Base-by-base conservation (phyloP, 1,284 basidiomycete species). In the Tilletia setariae region DNA sequence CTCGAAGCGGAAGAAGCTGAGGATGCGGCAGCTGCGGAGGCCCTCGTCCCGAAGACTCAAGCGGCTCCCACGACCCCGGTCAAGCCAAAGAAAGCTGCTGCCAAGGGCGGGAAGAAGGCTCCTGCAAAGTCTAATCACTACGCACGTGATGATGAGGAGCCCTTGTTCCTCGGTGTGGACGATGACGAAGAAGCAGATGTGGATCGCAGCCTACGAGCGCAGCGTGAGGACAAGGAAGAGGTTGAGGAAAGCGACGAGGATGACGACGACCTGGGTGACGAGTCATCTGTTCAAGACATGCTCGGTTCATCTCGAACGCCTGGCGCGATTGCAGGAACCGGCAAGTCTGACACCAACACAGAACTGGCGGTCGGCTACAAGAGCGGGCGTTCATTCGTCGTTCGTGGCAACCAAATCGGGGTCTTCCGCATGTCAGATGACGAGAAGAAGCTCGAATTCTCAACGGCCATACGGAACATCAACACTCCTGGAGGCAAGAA, bases 311-410 rank as follows among this genome's bases (percentile, higher is more conserved):
- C 66, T 40, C 64, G 63, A 49, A 69, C 74, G 65, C 66, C 70
- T 15, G 64, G 59, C 35, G 74, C 61, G 30, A 59, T 49, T 13
- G 64, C 51, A 13, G 64, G 46, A 25, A 49, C 32, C 42, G 67
- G 64, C 16, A 63, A 63, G 28, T 30, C 56, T 23, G 79, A 82
- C 28, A 69, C 70, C 53, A 98, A 98, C 84, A 91, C 92, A 43
- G 91, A 94, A 76, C 87, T 98, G 42, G 92, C 92, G 1, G 90
- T 98, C 56, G 96, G 96, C 4, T 95, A 97, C 87, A 95, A 93
- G 84, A 92, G 94, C 73, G 93, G 97, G 79, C 87, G 93, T 46
- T 94, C 95, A 13, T 98, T 95, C 78, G 95, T 99, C 69, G 90
- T 94, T 25, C 90, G 96, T 51, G 95, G 94, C 46, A 91, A 91